A percentile compares a stretch with the other conserved stretches of the same genome.
Conservation (phyloP, 2,329 filamentous ascomycete species). For the Penicillium thymicola region DNA sequence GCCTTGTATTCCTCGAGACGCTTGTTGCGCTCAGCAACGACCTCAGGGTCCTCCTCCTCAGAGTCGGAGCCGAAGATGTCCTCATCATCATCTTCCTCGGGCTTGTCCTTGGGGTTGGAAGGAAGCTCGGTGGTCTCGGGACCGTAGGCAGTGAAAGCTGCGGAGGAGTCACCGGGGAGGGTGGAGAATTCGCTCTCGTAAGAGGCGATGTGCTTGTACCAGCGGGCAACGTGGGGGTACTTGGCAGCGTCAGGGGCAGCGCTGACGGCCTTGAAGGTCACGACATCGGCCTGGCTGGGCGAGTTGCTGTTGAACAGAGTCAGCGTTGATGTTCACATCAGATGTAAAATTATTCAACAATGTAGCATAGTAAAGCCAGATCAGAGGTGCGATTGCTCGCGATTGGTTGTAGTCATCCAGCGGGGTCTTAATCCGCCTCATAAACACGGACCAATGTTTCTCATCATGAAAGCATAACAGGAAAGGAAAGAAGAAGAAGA, state of each 20-base stretch:
- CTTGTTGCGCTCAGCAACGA: constrained; percentile 78
- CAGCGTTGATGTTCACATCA: constrained; percentile 10
- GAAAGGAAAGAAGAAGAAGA: constrained; percentile 20
- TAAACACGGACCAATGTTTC: constrained; percentile 93
- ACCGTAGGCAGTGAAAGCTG: constrained; percentile 86
- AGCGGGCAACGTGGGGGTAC: constrained; percentile 91
- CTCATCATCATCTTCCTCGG: constrained; percentile 74
- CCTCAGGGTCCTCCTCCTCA: constrained; percentile 91
- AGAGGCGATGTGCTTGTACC: constrained; percentile 97
- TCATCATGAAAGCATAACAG: constrained; percentile 62
- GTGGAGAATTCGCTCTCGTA: constrained; percentile 90
- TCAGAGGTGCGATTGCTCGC: constrained; percentile 77
- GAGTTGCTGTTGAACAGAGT: constrained; percentile 48
- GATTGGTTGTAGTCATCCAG: constrained; percentile 72
- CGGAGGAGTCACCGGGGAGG: constrained; percentile 85
- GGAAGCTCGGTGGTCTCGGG: constrained; percentile 75
- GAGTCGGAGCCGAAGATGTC: constrained; percentile 92
- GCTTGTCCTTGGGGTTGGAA: constrained; percentile 81
- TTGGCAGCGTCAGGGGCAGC: constrained; percentile 73
- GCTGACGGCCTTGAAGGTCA: constrained; percentile 85
- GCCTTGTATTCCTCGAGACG: constrained; percentile 89
- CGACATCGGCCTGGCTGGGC: constrained; percentile 93
- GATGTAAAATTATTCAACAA: background rate
- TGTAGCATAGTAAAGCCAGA: constrained; percentile 14
- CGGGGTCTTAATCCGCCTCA: constrained; percentile 91